Evolutionary conservation across 768 basidiomycete species (phyloP), one percentile per base, ranked within the genome.

Genomic region (Trametes sanguinea): DNA sequence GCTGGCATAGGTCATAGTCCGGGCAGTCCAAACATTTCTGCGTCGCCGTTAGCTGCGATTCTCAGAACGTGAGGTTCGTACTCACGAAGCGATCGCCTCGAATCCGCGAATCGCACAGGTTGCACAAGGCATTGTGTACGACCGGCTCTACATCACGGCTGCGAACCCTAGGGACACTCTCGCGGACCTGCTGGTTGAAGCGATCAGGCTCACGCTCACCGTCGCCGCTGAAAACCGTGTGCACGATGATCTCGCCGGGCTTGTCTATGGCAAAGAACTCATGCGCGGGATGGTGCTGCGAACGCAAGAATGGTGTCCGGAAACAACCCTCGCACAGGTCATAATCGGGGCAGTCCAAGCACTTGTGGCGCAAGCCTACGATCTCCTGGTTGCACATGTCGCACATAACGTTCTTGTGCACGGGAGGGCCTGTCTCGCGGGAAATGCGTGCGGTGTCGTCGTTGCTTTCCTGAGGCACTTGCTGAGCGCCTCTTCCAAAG

Each of bases 11-110:
- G 66, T 95, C 92, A 65, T 86, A 95, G 69, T 95, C 91, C n/a
- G 92, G 91, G 74, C 92, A 94, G 59, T 76, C 71, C 8, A 86
- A 60, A 68, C 91, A 93, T 87, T 92, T 93, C 89, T 92, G 51
- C 30, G 39, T 14, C 48, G 1, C 53, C 3, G 2, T 63, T 44
- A 56, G 27, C 30, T 27, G 13, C 27, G n/a, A n/a, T n/a, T n/a
- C n/a, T n/a, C n/a, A n/a, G n/a, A n/a, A n/a, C n/a, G n/a, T n/a
- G n/a, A n/a, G n/a, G n/a, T n/a, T n/a, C n/a, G 37, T 37, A 52
- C 53, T 30, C 37, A 93, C 90, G 77, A 84, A 94, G 47, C 94
- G 85, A 47, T 79, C 77, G 2, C 93, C 94, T 30, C 73, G 66
- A 66, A 95, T 90, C 2, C 77, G 72, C 1, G 85, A 86, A 63